phyloP scores from a whole-genome alignment of 371 early-diverging fungal genomes.

The Lichtheimia ornata region DNA sequence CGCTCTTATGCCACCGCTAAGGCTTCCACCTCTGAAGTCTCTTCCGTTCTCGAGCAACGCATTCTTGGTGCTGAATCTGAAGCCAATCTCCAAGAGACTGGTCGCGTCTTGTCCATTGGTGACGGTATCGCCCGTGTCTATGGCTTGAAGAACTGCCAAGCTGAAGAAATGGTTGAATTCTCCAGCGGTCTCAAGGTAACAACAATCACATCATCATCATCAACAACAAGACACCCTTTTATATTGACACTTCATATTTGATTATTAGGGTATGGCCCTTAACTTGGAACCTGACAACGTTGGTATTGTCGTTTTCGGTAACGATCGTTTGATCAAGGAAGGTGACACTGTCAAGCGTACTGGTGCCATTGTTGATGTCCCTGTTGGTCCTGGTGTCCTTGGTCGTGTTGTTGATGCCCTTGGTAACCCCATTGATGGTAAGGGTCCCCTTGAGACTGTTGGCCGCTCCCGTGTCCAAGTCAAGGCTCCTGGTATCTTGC shows the following conservation, averaged over 20 bases:
- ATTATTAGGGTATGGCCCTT: conserved; percentile 95
- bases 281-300: conserved; percentile 98
- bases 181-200: conserved; percentile 93
- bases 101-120: conserved; percentile 96
- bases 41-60: conserved; percentile 89
- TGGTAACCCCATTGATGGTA: conserved; percentile 97
- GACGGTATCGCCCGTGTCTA: conserved; percentile 98
- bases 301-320: conserved; percentile 98
- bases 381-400: conserved; percentile 87
- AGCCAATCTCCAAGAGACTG: conserved; percentile 92
- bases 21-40: conserved; percentile 79
- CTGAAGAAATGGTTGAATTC: conserved; percentile 99
- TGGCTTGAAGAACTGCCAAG: conserved; percentile 94
- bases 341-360: conserved; percentile 97
- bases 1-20: conserved; percentile 58
- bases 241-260: conserved; percentile 30
- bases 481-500: conserved; percentile 97
- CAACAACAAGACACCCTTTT: no score
- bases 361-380: conserved; percentile 95
- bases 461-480: conserved; percentile 89
- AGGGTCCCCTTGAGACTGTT: conserved; percentile 85
- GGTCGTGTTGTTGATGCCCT: conserved; percentile 97
- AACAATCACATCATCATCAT: background rate
- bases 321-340: conserved; percentile 89
- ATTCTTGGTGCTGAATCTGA: conserved; percentile 79